Percentiles rank a stretch among this genome's conserved stretches.
Evolutionary conservation across 805 yeast species (phyloP).

Genomic region (Metschnikowia aberdeeniae): DNA sequence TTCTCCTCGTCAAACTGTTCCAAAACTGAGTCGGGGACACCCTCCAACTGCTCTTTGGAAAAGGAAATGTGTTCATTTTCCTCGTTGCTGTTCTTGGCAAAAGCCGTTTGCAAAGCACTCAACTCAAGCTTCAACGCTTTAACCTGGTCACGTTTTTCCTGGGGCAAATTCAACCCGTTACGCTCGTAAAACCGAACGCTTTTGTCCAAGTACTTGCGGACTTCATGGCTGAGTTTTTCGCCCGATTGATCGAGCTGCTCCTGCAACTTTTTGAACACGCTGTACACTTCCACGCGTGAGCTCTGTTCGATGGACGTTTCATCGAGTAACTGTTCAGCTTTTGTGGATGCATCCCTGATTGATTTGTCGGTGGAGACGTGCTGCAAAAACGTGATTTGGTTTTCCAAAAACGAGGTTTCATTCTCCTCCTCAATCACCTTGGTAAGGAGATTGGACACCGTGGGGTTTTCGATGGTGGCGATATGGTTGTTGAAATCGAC

Average conservation of each 20-base stretch:
- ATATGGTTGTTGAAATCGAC: constrained; percentile 51
- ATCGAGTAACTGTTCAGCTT: constrained; percentile 55
- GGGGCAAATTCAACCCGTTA: constrained; percentile 63
- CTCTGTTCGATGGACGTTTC: constrained; percentile 60
- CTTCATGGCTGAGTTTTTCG: constrained; percentile 43
- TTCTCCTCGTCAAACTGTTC: constrained; percentile 51
- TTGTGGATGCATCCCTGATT: constrained; percentile 67
- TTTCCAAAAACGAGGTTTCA: constrained; percentile 39
- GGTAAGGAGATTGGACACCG: constrained; percentile 52
- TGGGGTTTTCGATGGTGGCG: constrained; percentile 46
- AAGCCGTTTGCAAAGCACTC: constrained; percentile 53
- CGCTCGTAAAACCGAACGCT: constrained; percentile 54
- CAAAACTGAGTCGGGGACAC: constrained; percentile 65
- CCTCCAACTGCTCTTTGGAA: constrained; percentile 62
- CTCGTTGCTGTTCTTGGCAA: constrained; percentile 64
- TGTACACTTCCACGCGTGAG: constrained; percentile 61
- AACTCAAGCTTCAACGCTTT: constrained; percentile 57
- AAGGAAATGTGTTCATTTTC: constrained; percentile 60
- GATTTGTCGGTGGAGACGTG: constrained; percentile 63
- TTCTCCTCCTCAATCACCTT: constrained; percentile 54
- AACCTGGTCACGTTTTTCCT: constrained; percentile 51
- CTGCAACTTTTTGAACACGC: constrained; percentile 52
- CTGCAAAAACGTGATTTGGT: constrained; percentile 63
- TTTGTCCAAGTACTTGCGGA: constrained; percentile 55
- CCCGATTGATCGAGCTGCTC: constrained; percentile 24